These are phyloP conservation scores for Thymus quinquecostatus DNA, from an alignment of 257 asterid genomes.

Conservation along the genomic window DNA sequence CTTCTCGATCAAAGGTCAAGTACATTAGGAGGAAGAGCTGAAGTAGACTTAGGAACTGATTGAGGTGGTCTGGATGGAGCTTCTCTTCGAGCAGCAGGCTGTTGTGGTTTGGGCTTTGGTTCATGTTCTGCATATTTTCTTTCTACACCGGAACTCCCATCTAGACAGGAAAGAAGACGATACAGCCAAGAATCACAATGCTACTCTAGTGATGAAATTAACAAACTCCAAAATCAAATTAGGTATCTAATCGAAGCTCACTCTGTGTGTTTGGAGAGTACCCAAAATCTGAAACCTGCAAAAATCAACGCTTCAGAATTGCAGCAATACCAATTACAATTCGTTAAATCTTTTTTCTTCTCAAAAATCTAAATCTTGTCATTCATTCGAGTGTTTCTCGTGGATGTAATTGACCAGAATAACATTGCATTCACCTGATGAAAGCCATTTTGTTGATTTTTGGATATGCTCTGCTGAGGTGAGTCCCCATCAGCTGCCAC, in stretches of 20 bases:
- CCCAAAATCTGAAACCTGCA: constrained; percentile 72
- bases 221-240: constrained; percentile 10
- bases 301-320: constrained; percentile 38
- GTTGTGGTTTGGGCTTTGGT: constrained; percentile 60
- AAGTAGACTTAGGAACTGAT: constrained; percentile 62
- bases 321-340: constrained; percentile 24
- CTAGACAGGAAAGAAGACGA: constrained; percentile 40
- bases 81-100: constrained; percentile 55
- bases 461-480: constrained; percentile 73
- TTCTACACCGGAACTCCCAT: constrained; percentile 78
- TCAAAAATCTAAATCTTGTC: not conserved
- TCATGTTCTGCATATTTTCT: constrained; percentile 62
- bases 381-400: not conserved
- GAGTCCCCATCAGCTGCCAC: constrained; percentile 93
- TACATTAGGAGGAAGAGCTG: constrained; percentile 84
- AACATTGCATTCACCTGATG: constrained; percentile 68
- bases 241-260: constrained; percentile 48
- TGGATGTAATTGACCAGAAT: constrained; percentile 26
- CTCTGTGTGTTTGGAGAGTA: constrained; percentile 86
- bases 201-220: constrained; percentile 9
- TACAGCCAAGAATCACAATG: not conserved
- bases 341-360: not conserved
- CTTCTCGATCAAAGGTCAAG: constrained; percentile 32
- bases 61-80: constrained; percentile 67
- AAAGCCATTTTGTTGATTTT: constrained; percentile 70